Evolutionary conservation across 2,329 filamentous ascomycete genomes (phyloP).

Genomic region (Curvularia verruculosa): DNA sequence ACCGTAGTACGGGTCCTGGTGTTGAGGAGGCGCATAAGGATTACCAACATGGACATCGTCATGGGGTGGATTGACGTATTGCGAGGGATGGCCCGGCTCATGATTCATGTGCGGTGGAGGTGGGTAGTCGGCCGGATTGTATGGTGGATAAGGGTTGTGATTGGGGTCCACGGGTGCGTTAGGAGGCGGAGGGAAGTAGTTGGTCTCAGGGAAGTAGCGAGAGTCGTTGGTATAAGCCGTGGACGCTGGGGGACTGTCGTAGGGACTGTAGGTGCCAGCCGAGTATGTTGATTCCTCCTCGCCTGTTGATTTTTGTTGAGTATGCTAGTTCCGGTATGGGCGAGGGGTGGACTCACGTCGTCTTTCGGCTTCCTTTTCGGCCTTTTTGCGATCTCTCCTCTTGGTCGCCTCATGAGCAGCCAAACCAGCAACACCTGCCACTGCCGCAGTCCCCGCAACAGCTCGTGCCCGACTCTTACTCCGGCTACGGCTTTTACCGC

Average conservation of each 20-base stretch:
- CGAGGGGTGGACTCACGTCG: slow-evolving; percentile 53
- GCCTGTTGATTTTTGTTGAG: slow-evolving; percentile 32
- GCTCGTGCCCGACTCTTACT: slow-evolving; percentile 58
- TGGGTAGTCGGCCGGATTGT: slow-evolving; percentile 55
- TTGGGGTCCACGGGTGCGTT: slow-evolving; percentile 38
- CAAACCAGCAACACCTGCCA: slow-evolving; percentile 63
- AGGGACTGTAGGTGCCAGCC: slow-evolving; percentile 38
- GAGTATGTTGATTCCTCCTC: slow-evolving; percentile 47
- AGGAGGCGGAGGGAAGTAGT: slow-evolving; percentile 58
- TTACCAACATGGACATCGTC: slow-evolving; percentile 39
- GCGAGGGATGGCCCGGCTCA: slow-evolving; percentile 37
- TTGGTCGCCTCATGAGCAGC: slow-evolving; percentile 64
- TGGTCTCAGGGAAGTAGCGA: slow-evolving; percentile 54
- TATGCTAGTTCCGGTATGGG: slow-evolving; percentile 18
- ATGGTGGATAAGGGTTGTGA: slow-evolving; percentile 38
- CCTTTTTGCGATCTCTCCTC: slow-evolving; percentile 62
- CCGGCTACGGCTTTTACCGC: slow-evolving; percentile 46
- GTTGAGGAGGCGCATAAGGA: slow-evolving; percentile 35
- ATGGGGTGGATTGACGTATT: slow-evolving; percentile 39
- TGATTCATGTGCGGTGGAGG: slow-evolving; percentile 34
- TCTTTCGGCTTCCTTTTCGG: slow-evolving; percentile 58
- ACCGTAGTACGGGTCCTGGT: slow-evolving; percentile 40
- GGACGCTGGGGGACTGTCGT: slow-evolving; percentile 40
- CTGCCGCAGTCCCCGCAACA: slow-evolving; percentile 62
- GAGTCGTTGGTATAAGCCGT: slow-evolving; percentile 38